Conservation (phyloP, 192 early-diverging fungal species). For the Pilaira anomala region DNA sequence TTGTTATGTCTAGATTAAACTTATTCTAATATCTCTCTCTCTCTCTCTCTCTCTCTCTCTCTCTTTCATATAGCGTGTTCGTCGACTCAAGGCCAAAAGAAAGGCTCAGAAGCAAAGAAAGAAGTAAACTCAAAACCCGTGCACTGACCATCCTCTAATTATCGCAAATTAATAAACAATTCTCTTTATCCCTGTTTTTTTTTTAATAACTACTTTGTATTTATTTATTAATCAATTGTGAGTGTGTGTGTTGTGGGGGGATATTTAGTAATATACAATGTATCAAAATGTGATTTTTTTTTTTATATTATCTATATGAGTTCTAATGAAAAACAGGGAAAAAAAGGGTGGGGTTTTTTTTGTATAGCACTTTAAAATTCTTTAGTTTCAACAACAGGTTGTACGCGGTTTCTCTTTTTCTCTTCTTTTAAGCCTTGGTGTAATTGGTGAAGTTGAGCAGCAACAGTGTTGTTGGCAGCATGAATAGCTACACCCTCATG, state of each 20-base stretch:
- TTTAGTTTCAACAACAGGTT: not conserved
- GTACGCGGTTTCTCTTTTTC: constrained; percentile 18
- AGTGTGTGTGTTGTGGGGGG: too few relatives aligned
- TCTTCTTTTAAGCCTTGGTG: constrained; percentile 32
- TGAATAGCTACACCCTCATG: constrained; percentile 40
- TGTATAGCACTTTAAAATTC: not conserved
- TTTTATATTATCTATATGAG: not conserved
- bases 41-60: too few relatives aligned
- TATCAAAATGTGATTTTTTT: not conserved
- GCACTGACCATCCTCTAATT: not conserved
- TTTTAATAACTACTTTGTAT: not conserved
- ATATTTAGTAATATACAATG: not conserved
- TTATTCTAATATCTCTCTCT: too few relatives aligned
- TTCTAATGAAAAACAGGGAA: not conserved
- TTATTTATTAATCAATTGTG: too few relatives aligned
- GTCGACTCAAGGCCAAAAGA: constrained; percentile 6
- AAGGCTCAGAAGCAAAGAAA: constrained; percentile 5
- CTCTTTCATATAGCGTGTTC: not conserved
- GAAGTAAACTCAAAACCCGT: not conserved
- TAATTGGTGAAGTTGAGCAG: constrained; percentile 36
- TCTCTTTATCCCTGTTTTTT: not conserved
- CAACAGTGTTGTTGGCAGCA: constrained; percentile 36
- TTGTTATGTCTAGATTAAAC: too few relatives aligned
- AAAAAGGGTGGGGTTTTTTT: not conserved
- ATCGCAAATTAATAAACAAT: not conserved